phyloP scores from a whole-genome alignment of 164 flowering plant species.

The Berberis vulgaris region DNA sequence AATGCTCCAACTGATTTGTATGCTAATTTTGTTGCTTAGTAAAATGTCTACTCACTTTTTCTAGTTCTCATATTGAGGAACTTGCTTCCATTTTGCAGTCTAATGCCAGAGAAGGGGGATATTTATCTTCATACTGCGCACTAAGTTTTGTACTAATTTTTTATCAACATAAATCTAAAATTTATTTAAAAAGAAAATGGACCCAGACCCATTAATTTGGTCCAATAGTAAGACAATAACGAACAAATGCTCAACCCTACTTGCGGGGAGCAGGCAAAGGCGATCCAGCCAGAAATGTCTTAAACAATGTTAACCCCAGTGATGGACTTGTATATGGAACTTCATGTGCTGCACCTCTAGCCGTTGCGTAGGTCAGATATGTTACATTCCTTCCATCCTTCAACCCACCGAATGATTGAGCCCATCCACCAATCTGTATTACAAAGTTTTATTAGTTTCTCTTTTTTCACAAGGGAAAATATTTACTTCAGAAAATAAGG shows the following conservation, averaged over 20 bases:
- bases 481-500: no score
- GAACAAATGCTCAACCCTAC: neutral
- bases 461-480: neutral
- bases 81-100: no score
- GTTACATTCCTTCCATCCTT: constrained; percentile 30
- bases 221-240: neutral
- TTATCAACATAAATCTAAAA: no score
- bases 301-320: constrained; percentile 32
- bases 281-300: constrained; percentile 23
- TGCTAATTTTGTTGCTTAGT: no score
- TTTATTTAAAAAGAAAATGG: neutral
- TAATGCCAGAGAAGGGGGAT: no score
- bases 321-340: constrained; percentile 46
- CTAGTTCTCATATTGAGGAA: no score
- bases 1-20: no score
- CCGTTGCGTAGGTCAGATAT: constrained; percentile 36
- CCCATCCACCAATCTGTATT: constrained; percentile 2
- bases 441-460: neutral
- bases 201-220: neutral
- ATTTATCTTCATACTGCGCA: no score
- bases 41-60: no score
- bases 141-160: no score
- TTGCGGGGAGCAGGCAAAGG: constrained; percentile 4
- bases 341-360: constrained; percentile 44
- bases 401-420: constrained; percentile 1